A percentile compares a stretch with the other conserved stretches of the same genome.
These are phyloP conservation scores for Lactarius indigo DNA, from an alignment of 768 basidiomycete genomes.

Conservation along the genomic window DNA sequence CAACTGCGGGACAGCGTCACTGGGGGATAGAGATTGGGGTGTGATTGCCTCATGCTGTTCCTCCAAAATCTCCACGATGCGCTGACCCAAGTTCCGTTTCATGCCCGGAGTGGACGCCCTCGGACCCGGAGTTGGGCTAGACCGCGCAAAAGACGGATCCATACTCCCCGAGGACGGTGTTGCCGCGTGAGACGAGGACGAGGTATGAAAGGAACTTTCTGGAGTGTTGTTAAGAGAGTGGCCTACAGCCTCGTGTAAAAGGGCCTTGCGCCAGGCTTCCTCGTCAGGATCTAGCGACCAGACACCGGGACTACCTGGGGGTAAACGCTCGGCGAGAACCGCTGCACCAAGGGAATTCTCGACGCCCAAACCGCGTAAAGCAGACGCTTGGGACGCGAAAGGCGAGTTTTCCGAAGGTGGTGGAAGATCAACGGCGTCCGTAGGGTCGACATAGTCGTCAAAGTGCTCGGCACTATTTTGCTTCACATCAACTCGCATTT, in stretches of 20 bases:
- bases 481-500: slow-evolving; percentile 47
- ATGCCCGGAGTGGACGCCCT: slow-evolving; percentile 16
- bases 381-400: slow-evolving; percentile 73
- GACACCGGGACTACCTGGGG: slow-evolving; percentile 57
- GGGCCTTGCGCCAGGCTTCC: slow-evolving; percentile 70
- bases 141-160: slow-evolving; percentile 23
- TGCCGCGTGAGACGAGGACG: slow-evolving; percentile 9
- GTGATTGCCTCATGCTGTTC: slow-evolving; percentile 16
- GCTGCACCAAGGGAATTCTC: slow-evolving; percentile 74
- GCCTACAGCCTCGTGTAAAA: slow-evolving; percentile 75
- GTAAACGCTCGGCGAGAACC: slow-evolving; percentile 68
- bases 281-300: slow-evolving; percentile 53
- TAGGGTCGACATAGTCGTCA: slow-evolving; percentile 74
- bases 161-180: slow-evolving; percentile 29
- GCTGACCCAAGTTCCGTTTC: slow-evolving; percentile 26
- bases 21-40: neutral
- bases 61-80: slow-evolving; percentile 23
- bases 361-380: slow-evolving; percentile 67
- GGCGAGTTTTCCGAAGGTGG: slow-evolving; percentile 64
- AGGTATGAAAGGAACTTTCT: slow-evolving; percentile 41
- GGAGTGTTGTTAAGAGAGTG: slow-evolving; percentile 63
- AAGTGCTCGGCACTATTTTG: slow-evolving; percentile 41
- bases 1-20: neutral
- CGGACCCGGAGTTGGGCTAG: slow-evolving; percentile 15
- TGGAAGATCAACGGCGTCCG: slow-evolving; percentile 78